These are phyloP conservation scores for Choiromyces venosus DNA, from an alignment of 495 filamentous ascomycete genomes.

Conservation along the genomic window DNA sequence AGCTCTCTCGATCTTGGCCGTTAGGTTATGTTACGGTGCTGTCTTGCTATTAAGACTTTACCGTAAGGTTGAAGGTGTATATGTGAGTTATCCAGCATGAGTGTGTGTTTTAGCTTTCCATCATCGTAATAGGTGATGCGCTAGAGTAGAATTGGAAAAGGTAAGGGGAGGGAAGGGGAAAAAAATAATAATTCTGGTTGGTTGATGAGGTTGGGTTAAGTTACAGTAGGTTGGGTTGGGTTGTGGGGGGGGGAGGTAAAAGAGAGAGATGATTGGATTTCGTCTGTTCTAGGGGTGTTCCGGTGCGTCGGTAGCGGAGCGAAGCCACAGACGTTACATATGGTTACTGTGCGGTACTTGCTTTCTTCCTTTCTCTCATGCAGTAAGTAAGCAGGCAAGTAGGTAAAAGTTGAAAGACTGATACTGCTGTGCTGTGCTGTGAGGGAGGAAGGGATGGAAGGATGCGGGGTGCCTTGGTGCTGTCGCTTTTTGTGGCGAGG, in stretches of 20 bases:
- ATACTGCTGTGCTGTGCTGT: neutral
- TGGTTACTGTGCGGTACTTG: neutral
- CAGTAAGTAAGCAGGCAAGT: neutral
- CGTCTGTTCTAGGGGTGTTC: neutral
- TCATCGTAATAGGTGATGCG: neutral
- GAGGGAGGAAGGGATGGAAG: neutral
- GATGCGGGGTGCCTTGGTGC: neutral
- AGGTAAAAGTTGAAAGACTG: neutral
- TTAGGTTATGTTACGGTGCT: neutral
- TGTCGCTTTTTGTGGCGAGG: neutral
- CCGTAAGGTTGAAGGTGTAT: neutral
- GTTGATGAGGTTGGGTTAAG: neutral
- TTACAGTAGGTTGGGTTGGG: neutral
- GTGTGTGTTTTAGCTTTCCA: neutral
- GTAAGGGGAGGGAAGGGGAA: neutral
- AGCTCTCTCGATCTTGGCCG: neutral
- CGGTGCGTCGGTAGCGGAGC: neutral
- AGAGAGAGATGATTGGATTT: neutral
- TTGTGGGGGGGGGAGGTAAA: neutral
- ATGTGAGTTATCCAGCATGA: neutral
- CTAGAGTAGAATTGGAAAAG: neutral
- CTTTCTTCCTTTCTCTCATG: neutral
- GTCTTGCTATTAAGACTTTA: neutral
- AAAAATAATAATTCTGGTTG: neutral
- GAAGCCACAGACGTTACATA: constrained; percentile 2